Percentiles rank a stretch among this genome's conserved stretches.
phyloP scores from a whole-genome alignment of 108 stramenopile species.

The Nitzschia sp. region DNA sequence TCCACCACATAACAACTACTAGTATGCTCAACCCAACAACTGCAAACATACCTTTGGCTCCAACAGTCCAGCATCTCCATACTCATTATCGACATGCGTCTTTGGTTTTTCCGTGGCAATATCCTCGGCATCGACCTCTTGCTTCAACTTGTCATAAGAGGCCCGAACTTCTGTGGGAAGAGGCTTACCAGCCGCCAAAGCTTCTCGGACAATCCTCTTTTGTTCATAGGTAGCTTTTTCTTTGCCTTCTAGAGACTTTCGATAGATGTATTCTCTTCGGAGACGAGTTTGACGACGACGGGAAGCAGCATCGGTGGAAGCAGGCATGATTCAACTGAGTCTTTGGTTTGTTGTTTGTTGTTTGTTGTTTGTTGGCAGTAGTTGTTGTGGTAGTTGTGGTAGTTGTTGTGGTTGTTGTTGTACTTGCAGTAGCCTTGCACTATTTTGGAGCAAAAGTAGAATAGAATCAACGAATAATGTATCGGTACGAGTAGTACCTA shows the following conservation, averaged over 20 bases:
- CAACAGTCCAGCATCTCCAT: slow-evolving; percentile 87
- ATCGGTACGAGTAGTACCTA: no score
- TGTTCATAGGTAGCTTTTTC: slow-evolving; percentile 83
- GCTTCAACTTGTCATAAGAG: slow-evolving; percentile 67
- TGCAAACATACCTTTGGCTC: slow-evolving; percentile 66
- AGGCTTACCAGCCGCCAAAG: slow-evolving; percentile 84
- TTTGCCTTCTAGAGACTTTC: slow-evolving; percentile 84
- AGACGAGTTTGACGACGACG: slow-evolving; percentile 92
- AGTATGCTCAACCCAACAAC: no score
- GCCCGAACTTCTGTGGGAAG: slow-evolving; percentile 93
- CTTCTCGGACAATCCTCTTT: slow-evolving; percentile 86
- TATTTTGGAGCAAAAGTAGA: no score
- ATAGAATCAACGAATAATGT: no score
- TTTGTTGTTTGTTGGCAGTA: background rate
- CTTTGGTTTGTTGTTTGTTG: background rate
- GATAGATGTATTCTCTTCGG: slow-evolving; percentile 96
- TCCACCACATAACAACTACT: no score
- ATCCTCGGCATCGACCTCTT: slow-evolving; percentile 84
- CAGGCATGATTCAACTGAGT: no score
- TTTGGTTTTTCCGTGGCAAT: slow-evolving; percentile 52
- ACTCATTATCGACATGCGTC: slow-evolving; percentile 94
- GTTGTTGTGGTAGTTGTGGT: background rate
- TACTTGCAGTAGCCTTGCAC: background rate
- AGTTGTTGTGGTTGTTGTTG: background rate
- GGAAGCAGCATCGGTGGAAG: slow-evolving; percentile 62